Base-by-base conservation (phyloP, 2,329 filamentous ascomycete species). In the Dothideomycetidae sp. region DNA sequence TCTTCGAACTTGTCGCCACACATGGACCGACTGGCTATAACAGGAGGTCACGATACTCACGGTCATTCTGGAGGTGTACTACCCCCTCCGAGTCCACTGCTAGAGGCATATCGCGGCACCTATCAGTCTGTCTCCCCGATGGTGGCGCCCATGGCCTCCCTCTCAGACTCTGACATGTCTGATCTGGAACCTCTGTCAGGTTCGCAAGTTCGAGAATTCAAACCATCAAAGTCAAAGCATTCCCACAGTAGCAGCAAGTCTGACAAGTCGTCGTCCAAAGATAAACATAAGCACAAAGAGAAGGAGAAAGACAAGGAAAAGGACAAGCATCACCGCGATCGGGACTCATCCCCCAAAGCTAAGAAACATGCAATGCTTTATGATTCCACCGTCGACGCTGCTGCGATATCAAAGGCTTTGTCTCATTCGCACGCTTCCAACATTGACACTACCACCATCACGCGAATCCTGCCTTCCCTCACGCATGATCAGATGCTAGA, bases 51-150 rank as follows among this genome's bases (percentile, higher is more conserved):
- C 15, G 55, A 62, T 38, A 43, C 62, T 12, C 50, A 59, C 12
- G 43, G 62, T 12, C 50, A 59, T 12, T 52, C 55, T 5, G 48
- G 42, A 28, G 55, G 53, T 13, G 58, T 53, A 21, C 54, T 67
- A 31, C 71, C 83, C 2, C 83, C 85, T 0, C 74, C 74, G 1
- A 93, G 84, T 44, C 90, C 88, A 1, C 66, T 96, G 34, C 72
- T 93, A 2, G 88, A 96, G 59, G 78, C 90, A 1, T 96, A 96
- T 59, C 80, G 78, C 44, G 88, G 88, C 28, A 93, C 86, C 1
- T 96, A 93, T 50, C 88, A 96, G 58, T 83, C 82, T 41, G 81
- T 92, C 49, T 93, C 86, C 0, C 86, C 88, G 0, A 93, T 94
- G 83, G 86, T 86, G 0, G 85, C 85, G 0, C 83, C 86, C 1